Evolutionary conservation across 1,284 basidiomycete species (phyloP), one percentile per base, ranked within the genome.

Genomic region (Cutaneotrichosporon cavernicola): DNA sequence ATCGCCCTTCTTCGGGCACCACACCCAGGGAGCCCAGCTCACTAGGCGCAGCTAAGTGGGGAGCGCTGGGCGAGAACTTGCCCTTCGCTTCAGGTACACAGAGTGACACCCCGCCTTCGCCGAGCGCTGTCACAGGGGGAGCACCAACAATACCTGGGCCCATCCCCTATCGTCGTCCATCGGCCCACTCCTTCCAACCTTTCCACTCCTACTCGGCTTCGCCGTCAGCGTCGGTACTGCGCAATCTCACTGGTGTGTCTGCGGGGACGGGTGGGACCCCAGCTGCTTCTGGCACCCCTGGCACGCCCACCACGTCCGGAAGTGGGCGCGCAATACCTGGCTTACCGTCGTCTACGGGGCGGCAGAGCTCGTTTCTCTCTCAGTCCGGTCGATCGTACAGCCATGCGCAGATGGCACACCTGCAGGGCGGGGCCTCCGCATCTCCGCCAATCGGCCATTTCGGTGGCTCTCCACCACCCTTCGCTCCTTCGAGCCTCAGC

Each of bases 301-400:
- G 50, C n/a, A 52, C 56, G 26, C 34, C 49, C 50, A 32, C 13
- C 13, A 26, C 26, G 51, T 32, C 62, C 22, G 57, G 10, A 26
- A 40, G 13, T 31, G 62, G 38, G 34, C 63, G 46, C 1, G 58
- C 58, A 7, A 64, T 64, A 38, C 63, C 63, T 4, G 36, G 52
- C 55, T 16, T 50, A 11, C 51, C 63, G 5, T 40, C 53, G 6
- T 34, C 62, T 18, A 56, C 47, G 21, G 52, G 51, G 2, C 71
- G 80, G 10, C 77, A 76, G 11, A 73, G 72, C 53, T 76, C 75
- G 2, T 80, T 79, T 69, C 70, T 81, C 13, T 80, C 78, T 0
- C 76, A 78, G 61, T 80, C 78, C 2, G 78, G 80, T 4, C 70
- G 80, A 34, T 80, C 78, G 0, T 76, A 78, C 67, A 76, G 76